phyloP scores from a whole-genome alignment of 495 filamentous ascomycete species.

The Penicillium salamii region DNA sequence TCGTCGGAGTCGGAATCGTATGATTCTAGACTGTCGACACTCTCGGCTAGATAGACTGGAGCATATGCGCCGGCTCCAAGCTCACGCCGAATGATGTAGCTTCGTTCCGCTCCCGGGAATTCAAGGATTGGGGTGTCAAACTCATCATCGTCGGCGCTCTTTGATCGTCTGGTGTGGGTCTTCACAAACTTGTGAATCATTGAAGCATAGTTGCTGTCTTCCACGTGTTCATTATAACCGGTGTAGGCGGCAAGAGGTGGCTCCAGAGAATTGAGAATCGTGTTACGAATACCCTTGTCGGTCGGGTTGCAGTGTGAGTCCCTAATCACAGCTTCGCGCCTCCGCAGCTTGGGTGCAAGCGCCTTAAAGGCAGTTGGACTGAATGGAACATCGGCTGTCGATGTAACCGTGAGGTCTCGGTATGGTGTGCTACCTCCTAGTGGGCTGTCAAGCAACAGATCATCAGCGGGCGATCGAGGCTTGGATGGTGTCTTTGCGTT shows the following conservation, averaged over 20 bases:
- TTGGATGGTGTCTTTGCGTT: conserved; percentile 73
- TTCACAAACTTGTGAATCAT: conserved; percentile 82
- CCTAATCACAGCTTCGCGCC: conserved; percentile 64
- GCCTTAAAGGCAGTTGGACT: conserved; percentile 51
- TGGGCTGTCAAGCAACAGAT: conserved; percentile 35
- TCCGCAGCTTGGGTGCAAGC: conserved; percentile 21
- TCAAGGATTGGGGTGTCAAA: conserved; percentile 65
- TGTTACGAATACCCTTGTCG: conserved; percentile 65
- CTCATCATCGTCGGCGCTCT: conserved; percentile 47
- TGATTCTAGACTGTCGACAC: conserved; percentile 47
- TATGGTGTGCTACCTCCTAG: conserved; percentile 26
- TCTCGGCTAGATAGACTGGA: conserved; percentile 88
- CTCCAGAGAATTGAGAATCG: conserved; percentile 68
- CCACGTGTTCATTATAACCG: conserved; percentile 70
- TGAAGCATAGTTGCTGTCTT: conserved; percentile 55
- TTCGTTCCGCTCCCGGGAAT: conserved; percentile 56
- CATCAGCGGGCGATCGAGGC: conserved; percentile 27
- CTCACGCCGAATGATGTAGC: conserved; percentile 80
- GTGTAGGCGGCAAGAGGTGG: conserved; percentile 69
- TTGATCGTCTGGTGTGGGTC: conserved; percentile 56
- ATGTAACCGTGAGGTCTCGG: conserved; percentile 28
- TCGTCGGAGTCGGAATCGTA: conserved; percentile 46
- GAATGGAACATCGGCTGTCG: conserved; percentile 35
- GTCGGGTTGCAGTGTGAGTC: conserved; percentile 87
- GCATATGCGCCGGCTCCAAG: conserved; percentile 92